phyloP scores from a whole-genome alignment of 148 eudicot species.

The Camellia sinensis region DNA sequence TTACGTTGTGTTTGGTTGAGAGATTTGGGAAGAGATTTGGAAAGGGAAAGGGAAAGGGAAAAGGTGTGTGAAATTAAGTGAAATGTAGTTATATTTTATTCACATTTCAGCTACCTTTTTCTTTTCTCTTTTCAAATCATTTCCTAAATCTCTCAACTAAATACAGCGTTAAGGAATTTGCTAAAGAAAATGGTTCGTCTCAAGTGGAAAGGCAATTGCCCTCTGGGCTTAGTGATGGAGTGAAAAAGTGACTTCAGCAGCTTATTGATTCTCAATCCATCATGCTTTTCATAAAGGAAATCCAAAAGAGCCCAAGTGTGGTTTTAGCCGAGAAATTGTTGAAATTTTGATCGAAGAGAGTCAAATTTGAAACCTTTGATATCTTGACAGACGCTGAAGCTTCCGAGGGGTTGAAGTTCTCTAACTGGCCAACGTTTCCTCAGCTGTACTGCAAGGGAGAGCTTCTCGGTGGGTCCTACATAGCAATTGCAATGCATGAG shows the following conservation, averaged over 20 bases:
- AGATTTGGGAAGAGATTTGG: no score
- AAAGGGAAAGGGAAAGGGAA: no score
- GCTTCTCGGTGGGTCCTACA: conserved; percentile 90
- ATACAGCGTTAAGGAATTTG: conserved; percentile 33
- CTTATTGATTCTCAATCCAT: conserved; percentile 61
- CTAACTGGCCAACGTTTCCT: conserved; percentile 98
- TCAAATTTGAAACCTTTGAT: conserved; percentile 85
- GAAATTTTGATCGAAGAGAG: conserved; percentile 76
- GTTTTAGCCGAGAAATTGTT: conserved; percentile 81
- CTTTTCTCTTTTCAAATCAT: no score
- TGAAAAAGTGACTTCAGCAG: conserved; percentile 54
- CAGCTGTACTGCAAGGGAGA: conserved; percentile 95
- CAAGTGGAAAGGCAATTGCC: conserved; percentile 20
- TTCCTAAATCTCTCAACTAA: no score
- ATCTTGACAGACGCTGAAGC: conserved; percentile 64
- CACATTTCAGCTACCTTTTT: no score
- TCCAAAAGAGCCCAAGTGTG: conserved; percentile 82
- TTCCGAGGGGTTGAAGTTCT: conserved; percentile 87
- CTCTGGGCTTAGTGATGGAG: conserved; percentile 33
- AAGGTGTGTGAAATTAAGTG: no score
- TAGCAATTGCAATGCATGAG: conserved; percentile 78
- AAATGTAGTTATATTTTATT: no score
- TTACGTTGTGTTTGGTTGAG: neutral
- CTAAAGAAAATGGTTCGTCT: conserved; percentile 48
- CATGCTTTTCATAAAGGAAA: conserved; percentile 97